These are phyloP conservation scores for Thelonectria blattea DNA, from an alignment of 2,329 filamentous ascomycete species.

Conservation along the genomic window DNA sequence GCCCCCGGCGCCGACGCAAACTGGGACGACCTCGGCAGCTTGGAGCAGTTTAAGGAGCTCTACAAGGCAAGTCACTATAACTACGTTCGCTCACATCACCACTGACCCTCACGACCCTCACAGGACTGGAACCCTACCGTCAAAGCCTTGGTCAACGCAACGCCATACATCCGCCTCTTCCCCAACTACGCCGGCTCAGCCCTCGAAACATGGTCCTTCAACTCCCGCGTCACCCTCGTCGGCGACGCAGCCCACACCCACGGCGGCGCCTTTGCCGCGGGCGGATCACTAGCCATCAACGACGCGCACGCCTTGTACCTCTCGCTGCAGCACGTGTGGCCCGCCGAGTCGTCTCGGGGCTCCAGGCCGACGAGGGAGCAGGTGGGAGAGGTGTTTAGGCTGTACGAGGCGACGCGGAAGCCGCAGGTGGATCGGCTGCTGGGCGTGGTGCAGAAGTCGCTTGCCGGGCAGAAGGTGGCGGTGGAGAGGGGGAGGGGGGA, in stretches of 20 bases:
- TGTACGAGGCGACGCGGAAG: constrained; percentile 52
- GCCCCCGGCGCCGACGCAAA: constrained; percentile 38
- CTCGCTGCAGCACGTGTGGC: constrained; percentile 46
- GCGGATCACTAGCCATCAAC: constrained; percentile 48
- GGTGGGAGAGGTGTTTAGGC: constrained; percentile 40
- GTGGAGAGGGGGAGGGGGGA: constrained; percentile 35
- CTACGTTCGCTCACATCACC: not conserved
- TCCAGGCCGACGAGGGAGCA: constrained; percentile 24
- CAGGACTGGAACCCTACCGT: constrained; percentile 50
- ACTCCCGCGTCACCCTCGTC: constrained; percentile 43
- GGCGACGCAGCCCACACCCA: constrained; percentile 51
- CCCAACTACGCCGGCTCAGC: constrained; percentile 50
- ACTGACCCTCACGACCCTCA: not conserved
- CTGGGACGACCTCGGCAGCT: constrained; percentile 49
- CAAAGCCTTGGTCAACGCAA: constrained; percentile 47
- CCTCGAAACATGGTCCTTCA: constrained; percentile 50
- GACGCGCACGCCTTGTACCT: constrained; percentile 51
- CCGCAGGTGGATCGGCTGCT: constrained; percentile 46
- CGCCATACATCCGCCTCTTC: constrained; percentile 48
- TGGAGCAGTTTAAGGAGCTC: constrained; percentile 44
- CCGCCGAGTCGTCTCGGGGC: constrained; percentile 5
- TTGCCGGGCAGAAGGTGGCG: constrained; percentile 17
- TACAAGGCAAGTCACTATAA: constrained; percentile 36
- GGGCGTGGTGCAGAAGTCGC: constrained; percentile 20
- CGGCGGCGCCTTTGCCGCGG: constrained; percentile 49